Evolutionary conservation across 495 filamentous ascomycete species (phyloP).

Genomic region (Penicillium waksmanii): DNA sequence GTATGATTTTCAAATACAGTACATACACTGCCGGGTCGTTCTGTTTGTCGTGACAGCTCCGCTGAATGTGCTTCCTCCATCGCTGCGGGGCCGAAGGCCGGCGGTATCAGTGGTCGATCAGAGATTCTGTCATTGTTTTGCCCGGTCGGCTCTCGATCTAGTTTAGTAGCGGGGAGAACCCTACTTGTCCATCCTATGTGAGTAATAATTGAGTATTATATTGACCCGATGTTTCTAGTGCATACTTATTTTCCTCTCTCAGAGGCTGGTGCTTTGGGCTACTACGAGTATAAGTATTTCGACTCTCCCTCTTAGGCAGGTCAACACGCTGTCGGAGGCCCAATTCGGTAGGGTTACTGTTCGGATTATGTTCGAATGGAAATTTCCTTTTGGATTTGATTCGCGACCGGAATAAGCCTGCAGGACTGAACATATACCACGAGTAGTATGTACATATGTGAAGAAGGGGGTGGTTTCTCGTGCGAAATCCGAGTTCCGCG

Average conservation of each 20-base stretch:
- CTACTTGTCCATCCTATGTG: not conserved
- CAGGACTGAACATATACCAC: conserved; percentile 6
- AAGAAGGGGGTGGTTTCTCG: conserved; percentile 8
- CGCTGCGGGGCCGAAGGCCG: conserved; percentile 21
- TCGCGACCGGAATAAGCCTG: conserved; percentile 13
- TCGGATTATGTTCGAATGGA: not conserved
- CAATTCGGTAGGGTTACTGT: not conserved
- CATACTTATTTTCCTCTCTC: not conserved
- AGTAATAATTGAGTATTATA: not conserved
- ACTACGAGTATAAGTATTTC: not conserved
- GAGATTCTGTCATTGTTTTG: conserved; percentile 9
- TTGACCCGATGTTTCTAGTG: not conserved
- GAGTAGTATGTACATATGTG: no score
- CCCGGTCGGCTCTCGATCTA: conserved; percentile 15
- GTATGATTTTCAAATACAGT: conserved; percentile 2
- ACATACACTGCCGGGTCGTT: not conserved
- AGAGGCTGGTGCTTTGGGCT: not conserved
- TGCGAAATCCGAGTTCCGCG: conserved; percentile 12
- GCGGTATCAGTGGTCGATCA: conserved; percentile 18
- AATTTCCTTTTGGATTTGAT: not conserved
- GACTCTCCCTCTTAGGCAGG: not conserved
- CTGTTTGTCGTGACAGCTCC: conserved; percentile 18
- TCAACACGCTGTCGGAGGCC: not conserved
- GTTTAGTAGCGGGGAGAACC: conserved; percentile 6
- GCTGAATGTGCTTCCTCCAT: conserved; percentile 7